phyloP scores from a whole-genome alignment of 2,329 filamentous ascomycete species.

The Emergomyces africanus region DNA sequence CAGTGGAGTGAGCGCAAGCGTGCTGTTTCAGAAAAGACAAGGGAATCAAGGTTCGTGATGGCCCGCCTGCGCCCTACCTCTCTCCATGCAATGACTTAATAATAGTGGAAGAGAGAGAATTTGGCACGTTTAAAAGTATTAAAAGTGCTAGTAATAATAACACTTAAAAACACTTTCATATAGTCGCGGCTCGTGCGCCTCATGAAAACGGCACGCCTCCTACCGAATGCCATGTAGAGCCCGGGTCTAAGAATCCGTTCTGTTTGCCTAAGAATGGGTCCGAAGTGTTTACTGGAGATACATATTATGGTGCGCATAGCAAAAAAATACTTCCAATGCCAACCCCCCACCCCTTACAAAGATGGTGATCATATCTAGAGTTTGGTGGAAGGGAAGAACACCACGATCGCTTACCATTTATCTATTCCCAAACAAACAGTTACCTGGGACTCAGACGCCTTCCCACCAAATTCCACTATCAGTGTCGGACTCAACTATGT shows the following conservation, averaged over 20 bases:
- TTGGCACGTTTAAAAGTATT: not conserved
- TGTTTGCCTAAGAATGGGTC: conserved; percentile 9
- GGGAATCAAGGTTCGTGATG: not conserved
- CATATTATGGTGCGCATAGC: conserved; percentile 8
- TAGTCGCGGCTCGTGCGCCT: not conserved
- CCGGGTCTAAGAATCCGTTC: conserved; percentile 7
- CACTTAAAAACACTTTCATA: not conserved
- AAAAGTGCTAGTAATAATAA: too few species aligned
- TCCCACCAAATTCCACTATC: conserved; percentile 20
- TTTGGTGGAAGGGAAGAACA: not conserved
- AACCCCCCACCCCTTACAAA: too few species aligned
- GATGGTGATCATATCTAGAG: not conserved
- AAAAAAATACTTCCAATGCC: too few species aligned
- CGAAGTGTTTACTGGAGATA: conserved; percentile 7
- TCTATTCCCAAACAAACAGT: conserved; percentile 9
- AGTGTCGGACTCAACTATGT: conserved; percentile 22
- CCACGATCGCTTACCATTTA: not conserved
- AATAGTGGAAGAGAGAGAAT: not conserved
- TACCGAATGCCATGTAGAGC: conserved; percentile 6
- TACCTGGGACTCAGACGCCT: conserved; percentile 25
- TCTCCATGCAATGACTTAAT: not conserved
- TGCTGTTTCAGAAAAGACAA: not conserved
- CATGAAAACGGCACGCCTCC: not conserved
- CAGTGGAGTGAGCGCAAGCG: not conserved
- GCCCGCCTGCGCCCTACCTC: not conserved